These are phyloP conservation scores for Capsicum baccatum DNA, from an alignment of 257 asterid species.

Conservation along the genomic window DNA sequence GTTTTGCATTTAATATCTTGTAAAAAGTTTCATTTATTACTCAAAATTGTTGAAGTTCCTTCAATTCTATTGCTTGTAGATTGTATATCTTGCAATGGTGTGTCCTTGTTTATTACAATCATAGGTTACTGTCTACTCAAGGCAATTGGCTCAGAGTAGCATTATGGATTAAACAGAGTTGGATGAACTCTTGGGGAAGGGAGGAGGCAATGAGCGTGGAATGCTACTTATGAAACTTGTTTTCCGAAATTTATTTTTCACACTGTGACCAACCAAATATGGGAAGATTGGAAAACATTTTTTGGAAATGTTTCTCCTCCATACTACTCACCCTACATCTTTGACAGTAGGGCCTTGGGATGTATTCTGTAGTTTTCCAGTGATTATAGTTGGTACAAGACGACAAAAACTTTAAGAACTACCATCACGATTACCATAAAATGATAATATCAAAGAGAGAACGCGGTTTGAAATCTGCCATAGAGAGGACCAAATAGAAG, in stretches of 20 bases:
- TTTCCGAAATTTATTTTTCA: neutral
- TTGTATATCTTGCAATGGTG: neutral
- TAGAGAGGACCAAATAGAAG: neutral
- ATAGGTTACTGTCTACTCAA: neutral
- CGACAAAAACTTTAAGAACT: neutral
- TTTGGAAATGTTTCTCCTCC: neutral
- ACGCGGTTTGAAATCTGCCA: neutral
- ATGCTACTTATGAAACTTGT: neutral
- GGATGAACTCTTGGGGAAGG: neutral
- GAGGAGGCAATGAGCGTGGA: neutral
- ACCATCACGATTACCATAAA: neutral
- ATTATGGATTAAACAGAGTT: neutral
- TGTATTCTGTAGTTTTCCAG: neutral
- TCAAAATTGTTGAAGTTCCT: neutral
- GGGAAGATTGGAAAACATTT: neutral
- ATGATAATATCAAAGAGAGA: neutral
- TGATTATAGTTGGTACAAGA: neutral
- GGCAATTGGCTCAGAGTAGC: neutral
- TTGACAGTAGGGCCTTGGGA: neutral
- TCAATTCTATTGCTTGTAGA: neutral
- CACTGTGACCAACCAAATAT: neutral
- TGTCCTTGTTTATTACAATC: neutral
- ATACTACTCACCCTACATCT: neutral
- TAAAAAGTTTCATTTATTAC: neutral
- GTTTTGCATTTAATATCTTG: slow-evolving; percentile 7